phyloP scores from a whole-genome alignment of 2,329 filamentous ascomycete species.

The Fusarium sacchari region DNA sequence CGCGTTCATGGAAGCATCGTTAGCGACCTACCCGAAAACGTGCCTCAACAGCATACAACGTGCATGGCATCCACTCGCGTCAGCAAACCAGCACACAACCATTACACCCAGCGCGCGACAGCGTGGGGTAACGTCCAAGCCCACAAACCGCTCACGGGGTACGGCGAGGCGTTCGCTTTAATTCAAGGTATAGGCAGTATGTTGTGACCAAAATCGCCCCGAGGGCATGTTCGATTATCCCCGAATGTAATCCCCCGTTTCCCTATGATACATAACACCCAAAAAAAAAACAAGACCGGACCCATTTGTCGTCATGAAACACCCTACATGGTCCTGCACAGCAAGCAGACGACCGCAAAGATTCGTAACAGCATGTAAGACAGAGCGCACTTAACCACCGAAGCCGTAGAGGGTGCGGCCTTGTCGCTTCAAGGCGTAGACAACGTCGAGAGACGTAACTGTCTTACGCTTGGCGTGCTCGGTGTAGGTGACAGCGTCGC shows the following conservation, averaged over 20 bases:
- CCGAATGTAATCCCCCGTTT: slow-evolving; percentile 51
- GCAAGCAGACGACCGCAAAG: slow-evolving; percentile 37
- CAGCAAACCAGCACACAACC: too few relatives aligned
- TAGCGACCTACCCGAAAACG: background rate
- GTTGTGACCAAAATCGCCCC: slow-evolving; percentile 41
- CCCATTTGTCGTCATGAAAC: slow-evolving; percentile 56
- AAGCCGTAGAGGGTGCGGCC: slow-evolving; percentile 86
- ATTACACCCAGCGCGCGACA: background rate
- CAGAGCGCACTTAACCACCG: slow-evolving; percentile 73
- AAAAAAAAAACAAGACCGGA: slow-evolving; percentile 55
- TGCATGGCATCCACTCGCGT: background rate
- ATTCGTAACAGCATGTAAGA: slow-evolving; percentile 52
- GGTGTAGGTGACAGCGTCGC: slow-evolving; percentile 81
- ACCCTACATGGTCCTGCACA: slow-evolving; percentile 45
- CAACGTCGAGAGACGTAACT: slow-evolving; percentile 76
- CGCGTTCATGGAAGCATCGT: background rate
- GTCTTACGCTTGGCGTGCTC: slow-evolving; percentile 87
- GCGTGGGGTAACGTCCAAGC: too few relatives aligned
- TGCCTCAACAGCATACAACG: background rate
- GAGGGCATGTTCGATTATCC: slow-evolving; percentile 47
- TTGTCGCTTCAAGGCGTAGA: slow-evolving; percentile 75
- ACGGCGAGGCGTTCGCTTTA: background rate
- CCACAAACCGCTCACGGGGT: rapidly evolving
- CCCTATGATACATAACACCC: slow-evolving; percentile 59
- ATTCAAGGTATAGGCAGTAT: background rate